These are phyloP conservation scores for Ceratobasidium sp. DNA, from an alignment of 1,284 basidiomycete species.

Conservation along the genomic window DNA sequence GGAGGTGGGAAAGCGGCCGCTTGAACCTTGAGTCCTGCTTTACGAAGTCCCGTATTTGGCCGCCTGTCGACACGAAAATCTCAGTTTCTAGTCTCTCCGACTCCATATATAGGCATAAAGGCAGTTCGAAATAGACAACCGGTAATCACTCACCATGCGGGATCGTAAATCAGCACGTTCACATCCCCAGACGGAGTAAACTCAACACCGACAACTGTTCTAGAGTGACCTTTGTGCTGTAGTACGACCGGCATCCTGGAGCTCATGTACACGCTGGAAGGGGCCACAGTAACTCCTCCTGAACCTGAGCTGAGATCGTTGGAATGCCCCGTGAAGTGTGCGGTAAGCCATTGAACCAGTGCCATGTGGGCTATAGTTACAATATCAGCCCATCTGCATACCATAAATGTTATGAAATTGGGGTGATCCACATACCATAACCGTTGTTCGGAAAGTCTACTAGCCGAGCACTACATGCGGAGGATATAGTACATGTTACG, in stretches of 20 bases:
- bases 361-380: conserved; percentile 52
- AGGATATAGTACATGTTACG: neutral
- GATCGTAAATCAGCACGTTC: conserved; percentile 78
- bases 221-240: conserved; percentile 77
- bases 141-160: conserved; percentile 62
- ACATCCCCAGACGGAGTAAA: conserved; percentile 61
- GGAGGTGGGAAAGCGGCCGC: neutral
- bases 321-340: conserved; percentile 59
- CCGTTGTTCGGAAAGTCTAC: conserved; percentile 51
- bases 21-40: conserved; percentile 21
- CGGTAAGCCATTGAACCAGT: conserved; percentile 68
- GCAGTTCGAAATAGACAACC: neutral
- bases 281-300: conserved; percentile 40
- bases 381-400: conserved; percentile 31
- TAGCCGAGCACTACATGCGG: conserved; percentile 58
- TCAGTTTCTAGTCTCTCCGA: neutral
- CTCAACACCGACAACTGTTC: conserved; percentile 85
- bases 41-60: conserved; percentile 5
- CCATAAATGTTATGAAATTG: neutral
- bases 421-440: conserved; percentile 13
- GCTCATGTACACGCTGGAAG: conserved; percentile 60
- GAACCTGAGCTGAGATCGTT: neutral
- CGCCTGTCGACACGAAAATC: conserved; percentile 3
- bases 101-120: neutral
- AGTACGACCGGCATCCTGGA: conserved; percentile 78